Base-by-base conservation (phyloP, 2,329 filamentous ascomycete species). In the Fusarium poae region DNA sequence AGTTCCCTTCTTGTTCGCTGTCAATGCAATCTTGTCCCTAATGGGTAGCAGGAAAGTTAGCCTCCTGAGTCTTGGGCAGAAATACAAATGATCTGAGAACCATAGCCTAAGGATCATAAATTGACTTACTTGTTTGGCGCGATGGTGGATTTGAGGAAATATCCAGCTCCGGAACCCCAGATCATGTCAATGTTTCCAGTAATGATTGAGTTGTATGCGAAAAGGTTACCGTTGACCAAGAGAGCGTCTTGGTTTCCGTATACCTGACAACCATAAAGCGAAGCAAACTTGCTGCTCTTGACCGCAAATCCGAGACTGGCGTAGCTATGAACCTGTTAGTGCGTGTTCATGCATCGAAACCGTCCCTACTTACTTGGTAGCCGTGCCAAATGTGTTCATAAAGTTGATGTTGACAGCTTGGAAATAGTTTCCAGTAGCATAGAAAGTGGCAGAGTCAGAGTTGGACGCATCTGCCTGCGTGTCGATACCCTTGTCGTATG, bases 171-270 rank as follows among this genome's bases (percentile, higher is more conserved):
- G 27, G 77, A 74, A 12, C 82, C 82, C 70, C 78, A 77, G 10
- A 77, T 83, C 76, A 83, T 82, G 53, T 85, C 83, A 30, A 83
- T 84, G 3, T 81, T 83, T n/a, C 83, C 83, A 54, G 80, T 77
- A 39, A 85, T 80, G 49, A 81, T 75, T 49, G 78, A 81, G 18
- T 75, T 74, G 23, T 79, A 79, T 59, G 84, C 85, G 39, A 85
- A 79, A 63, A 86, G 81, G 49, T 78, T 78, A 6, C 84, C 83
- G 27, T 73, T 79, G 18, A 82, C 82, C n/a, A 85, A 74, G 2
- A 86, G 72, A 4, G 84, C 85, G 67, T 86, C 84, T 66, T 86
- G 83, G 71, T 80, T 85, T 1, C 84, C 84, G 25, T 77, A 79
- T 23, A 85, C 77, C 11, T 78, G 74, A 64, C 81, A 80, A 16